Evolutionary conservation across 768 basidiomycete genomes (phyloP).

Genomic region (Tylopilus sp.): DNA sequence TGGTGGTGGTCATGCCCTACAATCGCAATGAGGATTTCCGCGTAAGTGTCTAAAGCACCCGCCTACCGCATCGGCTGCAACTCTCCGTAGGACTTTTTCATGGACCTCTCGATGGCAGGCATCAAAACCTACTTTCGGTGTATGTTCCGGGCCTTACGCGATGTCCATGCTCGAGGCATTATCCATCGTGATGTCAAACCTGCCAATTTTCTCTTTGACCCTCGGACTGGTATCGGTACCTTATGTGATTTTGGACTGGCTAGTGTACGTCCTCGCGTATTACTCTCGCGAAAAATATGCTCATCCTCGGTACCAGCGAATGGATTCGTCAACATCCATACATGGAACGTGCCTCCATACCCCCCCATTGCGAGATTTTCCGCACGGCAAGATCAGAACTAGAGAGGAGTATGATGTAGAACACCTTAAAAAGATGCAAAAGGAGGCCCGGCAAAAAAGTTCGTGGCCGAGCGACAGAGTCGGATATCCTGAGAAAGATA

Average conservation of each 20-base stretch:
- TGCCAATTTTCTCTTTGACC: slow-evolving; percentile 94
- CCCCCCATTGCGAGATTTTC: slow-evolving; percentile 50
- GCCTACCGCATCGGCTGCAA: slow-evolving; percentile 6
- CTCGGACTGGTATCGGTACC: slow-evolving; percentile 75
- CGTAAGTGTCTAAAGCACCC: slow-evolving; percentile 45
- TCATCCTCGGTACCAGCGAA: slow-evolving; percentile 43
- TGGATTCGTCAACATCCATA: slow-evolving; percentile 43
- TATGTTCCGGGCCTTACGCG: slow-evolving; percentile 85
- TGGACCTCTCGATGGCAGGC: slow-evolving; percentile 64
- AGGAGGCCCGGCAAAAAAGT: slow-evolving; percentile 55
- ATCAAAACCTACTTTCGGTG: slow-evolving; percentile 88
- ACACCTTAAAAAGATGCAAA: slow-evolving; percentile 54
- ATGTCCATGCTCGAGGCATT: slow-evolving; percentile 81
- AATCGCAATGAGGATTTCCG: slow-evolving; percentile 91
- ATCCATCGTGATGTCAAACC: slow-evolving; percentile 98
- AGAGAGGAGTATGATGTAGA: slow-evolving; percentile 46
- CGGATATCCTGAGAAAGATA: slow-evolving; percentile 75
- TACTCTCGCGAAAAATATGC: background rate
- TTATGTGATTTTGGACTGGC: slow-evolving; percentile 96
- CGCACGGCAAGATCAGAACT: slow-evolving; percentile 62
- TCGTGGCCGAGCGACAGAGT: slow-evolving; percentile 60
- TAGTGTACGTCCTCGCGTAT: slow-evolving; percentile 54
- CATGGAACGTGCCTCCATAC: slow-evolving; percentile 78
- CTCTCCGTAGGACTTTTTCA: slow-evolving; percentile 67
- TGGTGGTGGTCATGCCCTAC: slow-evolving; percentile 92